Evolutionary conservation across 345 rosid species (phyloP).

Genomic region (Eucalyptus regnans): DNA sequence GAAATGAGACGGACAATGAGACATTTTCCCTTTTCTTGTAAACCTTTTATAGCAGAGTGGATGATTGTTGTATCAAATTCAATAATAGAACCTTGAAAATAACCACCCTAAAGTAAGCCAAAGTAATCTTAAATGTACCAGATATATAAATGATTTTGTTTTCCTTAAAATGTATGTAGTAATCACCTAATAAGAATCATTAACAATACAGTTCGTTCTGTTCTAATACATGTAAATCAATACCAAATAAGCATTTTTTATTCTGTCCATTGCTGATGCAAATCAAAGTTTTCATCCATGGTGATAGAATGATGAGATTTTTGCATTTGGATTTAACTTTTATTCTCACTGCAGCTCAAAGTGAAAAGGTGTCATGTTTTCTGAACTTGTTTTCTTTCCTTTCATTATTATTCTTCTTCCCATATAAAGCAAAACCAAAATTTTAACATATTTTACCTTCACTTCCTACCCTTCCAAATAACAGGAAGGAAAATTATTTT

Average conservation of each 20-base stretch:
- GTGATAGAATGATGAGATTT: background rate
- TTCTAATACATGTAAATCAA: background rate
- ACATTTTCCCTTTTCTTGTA: background rate
- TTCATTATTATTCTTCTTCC: background rate
- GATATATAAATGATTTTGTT: background rate
- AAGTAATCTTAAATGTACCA: background rate
- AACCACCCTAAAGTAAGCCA: background rate
- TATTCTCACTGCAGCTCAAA: background rate
- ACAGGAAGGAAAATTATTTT: background rate
- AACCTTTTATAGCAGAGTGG: background rate
- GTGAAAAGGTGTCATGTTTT: background rate
- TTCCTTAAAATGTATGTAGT: background rate
- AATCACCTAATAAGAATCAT: background rate
- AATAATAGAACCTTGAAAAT: background rate
- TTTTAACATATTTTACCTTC: background rate
- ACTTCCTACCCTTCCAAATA: background rate
- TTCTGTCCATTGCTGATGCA: background rate
- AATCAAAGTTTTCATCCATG: background rate
- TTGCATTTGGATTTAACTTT: background rate
- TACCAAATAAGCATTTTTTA: background rate
- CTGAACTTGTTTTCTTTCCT: background rate
- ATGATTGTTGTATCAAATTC: background rate
- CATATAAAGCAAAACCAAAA: background rate
- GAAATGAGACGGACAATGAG: background rate
- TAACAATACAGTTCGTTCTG: background rate